Conservation (phyloP, 177 flowering plant genomes). For the Telopea speciosissima region DNA sequence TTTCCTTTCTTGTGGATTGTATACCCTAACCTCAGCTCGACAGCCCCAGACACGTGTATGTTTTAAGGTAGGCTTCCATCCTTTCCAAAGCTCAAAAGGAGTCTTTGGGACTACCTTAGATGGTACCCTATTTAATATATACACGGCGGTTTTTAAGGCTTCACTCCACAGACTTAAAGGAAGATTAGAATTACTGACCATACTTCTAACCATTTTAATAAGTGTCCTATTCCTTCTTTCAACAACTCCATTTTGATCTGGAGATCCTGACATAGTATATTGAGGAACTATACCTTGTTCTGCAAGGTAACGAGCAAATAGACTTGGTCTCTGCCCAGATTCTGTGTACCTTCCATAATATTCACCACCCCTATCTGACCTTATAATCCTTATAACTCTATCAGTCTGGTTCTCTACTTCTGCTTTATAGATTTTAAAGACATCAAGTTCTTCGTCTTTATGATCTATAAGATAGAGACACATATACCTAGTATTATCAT, state of each 20-base stretch:
- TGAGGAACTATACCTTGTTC: background rate
- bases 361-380: constrained; percentile 11
- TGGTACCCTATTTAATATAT: too few relatives aligned
- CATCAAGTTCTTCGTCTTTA: constrained; percentile 3
- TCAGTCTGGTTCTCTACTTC: constrained; percentile 8
- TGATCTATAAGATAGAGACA: constrained; percentile 9
- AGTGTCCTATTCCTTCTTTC: background rate
- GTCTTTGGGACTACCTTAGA: too few relatives aligned
- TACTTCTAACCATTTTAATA: constrained; percentile 2
- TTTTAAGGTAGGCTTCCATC: too few relatives aligned
- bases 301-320: background rate
- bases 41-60: too few relatives aligned
- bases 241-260: background rate
- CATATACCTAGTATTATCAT: constrained; percentile 7
- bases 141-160: too few relatives aligned
- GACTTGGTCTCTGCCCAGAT: background rate
- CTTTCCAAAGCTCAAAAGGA: too few relatives aligned
- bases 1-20: too few relatives aligned
- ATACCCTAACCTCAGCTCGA: too few relatives aligned
- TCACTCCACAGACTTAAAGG: background rate
- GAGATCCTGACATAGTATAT: background rate
- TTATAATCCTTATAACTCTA: constrained; percentile 3
- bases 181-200: background rate
- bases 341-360: constrained; percentile 9
- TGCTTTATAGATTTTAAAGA: constrained; percentile 9